phyloP scores from a whole-genome alignment of 345 rosid species.

The Ceriops zippeliana region DNA sequence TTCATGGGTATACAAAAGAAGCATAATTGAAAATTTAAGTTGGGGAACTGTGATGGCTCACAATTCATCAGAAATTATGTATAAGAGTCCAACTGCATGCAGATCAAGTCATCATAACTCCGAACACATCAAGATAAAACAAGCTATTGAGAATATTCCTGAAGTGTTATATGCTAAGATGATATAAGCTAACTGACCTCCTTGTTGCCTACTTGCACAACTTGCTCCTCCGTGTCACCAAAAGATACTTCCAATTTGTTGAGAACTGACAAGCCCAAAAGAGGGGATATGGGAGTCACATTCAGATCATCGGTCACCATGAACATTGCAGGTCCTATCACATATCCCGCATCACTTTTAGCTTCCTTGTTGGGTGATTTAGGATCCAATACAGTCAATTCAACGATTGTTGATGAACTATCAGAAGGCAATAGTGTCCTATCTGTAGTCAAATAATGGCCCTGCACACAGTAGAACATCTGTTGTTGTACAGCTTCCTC shows the following conservation, averaged over 20 bases:
- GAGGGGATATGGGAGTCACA: conserved; percentile 9
- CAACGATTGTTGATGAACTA: too few species aligned
- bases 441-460: background rate
- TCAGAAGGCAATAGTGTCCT: background rate
- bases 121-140: too few species aligned
- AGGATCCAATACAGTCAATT: conserved; percentile 16
- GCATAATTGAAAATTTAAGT: too few species aligned
- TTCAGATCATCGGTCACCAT: conserved; percentile 18
- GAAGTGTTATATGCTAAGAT: too few species aligned
- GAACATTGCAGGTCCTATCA: conserved; percentile 7
- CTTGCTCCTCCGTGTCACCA: conserved; percentile 5
- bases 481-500: conserved; percentile 4
- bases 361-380: background rate
- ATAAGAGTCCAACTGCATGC: too few species aligned
- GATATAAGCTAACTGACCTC: conserved; percentile 10
- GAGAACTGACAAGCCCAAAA: conserved; percentile 3
- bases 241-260: conserved; percentile 17
- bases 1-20: too few species aligned
- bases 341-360: background rate
- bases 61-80: too few species aligned
- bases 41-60: too few species aligned
- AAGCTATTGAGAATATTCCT: too few species aligned
- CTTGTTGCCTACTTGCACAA: conserved; percentile 5
- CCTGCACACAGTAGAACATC: background rate
- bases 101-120: too few species aligned